These are phyloP conservation scores for Ehretia macrophylla DNA, from an alignment of 257 asterid genomes.

Conservation along the genomic window DNA sequence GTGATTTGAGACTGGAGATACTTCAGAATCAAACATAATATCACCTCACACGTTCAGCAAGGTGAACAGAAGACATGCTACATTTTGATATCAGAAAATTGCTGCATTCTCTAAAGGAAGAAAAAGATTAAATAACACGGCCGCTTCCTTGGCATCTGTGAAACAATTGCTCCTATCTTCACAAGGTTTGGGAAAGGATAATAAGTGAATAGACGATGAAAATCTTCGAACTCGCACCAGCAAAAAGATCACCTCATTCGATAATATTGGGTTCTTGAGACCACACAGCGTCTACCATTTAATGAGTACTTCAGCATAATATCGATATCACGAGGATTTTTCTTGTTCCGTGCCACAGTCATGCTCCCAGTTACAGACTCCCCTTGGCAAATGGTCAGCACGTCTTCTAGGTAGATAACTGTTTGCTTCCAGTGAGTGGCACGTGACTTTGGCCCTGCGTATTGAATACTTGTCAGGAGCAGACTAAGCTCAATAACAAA, in stretches of 20 bases:
- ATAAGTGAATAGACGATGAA: not conserved
- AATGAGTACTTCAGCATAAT: constrained; percentile 66
- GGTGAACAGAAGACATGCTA: no score
- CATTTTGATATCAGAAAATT: no score
- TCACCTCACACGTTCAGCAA: no score
- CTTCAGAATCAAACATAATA: no score
- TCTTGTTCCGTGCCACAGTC: constrained; percentile 82
- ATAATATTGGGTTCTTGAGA: constrained; percentile 58
- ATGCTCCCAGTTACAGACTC: constrained; percentile 65
- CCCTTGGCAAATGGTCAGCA: constrained; percentile 75
- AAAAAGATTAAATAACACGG: no score
- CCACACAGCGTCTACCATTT: constrained; percentile 61
- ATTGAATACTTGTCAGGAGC: constrained; percentile 2
- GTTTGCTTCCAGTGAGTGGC: constrained; percentile 98
- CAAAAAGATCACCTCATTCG: constrained; percentile 49
- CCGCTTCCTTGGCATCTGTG: not conserved
- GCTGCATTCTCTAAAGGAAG: no score
- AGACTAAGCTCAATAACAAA: not conserved
- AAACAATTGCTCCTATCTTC: not conserved
- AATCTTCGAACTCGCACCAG: not conserved
- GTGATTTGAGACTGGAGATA: no score
- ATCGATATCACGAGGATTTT: constrained; percentile 94
- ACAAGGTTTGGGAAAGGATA: not conserved
- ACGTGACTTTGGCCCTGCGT: constrained; percentile 81
- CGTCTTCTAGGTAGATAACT: constrained; percentile 87